Evolutionary conservation across 2,329 filamentous ascomycete species (phyloP).

Genomic region (Tympanopsis confertula): DNA sequence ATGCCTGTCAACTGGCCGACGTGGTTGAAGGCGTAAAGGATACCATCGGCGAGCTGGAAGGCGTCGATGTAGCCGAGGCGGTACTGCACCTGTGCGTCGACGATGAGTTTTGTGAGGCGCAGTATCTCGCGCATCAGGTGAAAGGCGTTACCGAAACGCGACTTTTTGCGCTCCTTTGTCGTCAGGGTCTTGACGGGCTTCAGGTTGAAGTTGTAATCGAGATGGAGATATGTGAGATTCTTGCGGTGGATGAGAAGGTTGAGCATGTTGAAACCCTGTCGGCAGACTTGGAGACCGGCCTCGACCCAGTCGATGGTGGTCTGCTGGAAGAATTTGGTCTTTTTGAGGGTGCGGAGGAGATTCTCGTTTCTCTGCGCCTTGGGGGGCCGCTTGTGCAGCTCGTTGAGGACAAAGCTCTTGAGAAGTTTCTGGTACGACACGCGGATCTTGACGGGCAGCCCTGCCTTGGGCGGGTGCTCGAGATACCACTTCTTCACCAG

Average conservation of each 20-base stretch:
- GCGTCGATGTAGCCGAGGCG: conserved; percentile 95
- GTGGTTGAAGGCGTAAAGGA: conserved; percentile 98
- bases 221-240: conserved; percentile 93
- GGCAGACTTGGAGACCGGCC: conserved; percentile 92
- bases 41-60: conserved; percentile 95
- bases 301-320: conserved; percentile 99
- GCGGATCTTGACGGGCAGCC: conserved; percentile 81
- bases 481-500: conserved; percentile 97
- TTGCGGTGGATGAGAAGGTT: conserved; percentile 96
- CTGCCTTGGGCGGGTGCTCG: conserved; percentile 75
- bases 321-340: conserved; percentile 98
- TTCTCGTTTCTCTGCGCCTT: conserved; percentile 95
- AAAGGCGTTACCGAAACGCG: conserved; percentile 96
- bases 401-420: conserved; percentile 91
- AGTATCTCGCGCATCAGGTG: conserved; percentile 97
- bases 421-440: conserved; percentile 97
- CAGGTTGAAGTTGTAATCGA: conserved; percentile 98
- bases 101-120: conserved; percentile 89
- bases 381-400: conserved; percentile 87
- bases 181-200: conserved; percentile 98
- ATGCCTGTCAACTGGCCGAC: conserved; percentile 96
- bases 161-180: conserved; percentile 98
- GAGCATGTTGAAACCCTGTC: conserved; percentile 98
- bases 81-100: conserved; percentile 96
- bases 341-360: conserved; percentile 76